Conservation (phyloP, 1,284 basidiomycete species). For the Tylopilus sp. region DNA sequence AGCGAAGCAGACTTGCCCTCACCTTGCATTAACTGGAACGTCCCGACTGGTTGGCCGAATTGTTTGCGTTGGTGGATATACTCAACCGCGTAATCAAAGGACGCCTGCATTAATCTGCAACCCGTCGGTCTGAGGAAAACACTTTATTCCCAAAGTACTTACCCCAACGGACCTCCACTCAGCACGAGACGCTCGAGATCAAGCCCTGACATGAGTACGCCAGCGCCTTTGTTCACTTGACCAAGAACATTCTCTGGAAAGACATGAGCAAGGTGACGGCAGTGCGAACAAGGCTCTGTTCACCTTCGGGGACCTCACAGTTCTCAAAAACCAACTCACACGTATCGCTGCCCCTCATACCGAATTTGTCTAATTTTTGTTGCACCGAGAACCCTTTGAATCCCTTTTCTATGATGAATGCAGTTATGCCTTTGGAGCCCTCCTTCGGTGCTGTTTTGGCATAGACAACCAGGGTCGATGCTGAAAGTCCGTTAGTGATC, state of each 20-base stretch:
- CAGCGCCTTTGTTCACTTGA: slow-evolving; percentile 70
- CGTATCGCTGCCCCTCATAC: slow-evolving; percentile 94
- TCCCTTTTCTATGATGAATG: slow-evolving; percentile 83
- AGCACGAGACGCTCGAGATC: slow-evolving; percentile 90
- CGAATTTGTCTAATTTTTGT: slow-evolving; percentile 91
- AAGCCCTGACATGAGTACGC: slow-evolving; percentile 90
- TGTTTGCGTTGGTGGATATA: slow-evolving; percentile 91
- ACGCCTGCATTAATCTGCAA: slow-evolving; percentile 86
- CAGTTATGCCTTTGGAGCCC: slow-evolving; percentile 85
- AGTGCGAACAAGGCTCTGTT: slow-evolving; percentile 10
- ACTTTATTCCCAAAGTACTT: slow-evolving; percentile 3
- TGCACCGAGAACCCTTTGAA: slow-evolving; percentile 85
- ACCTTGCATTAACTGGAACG: slow-evolving; percentile 96
- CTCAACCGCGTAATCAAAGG: slow-evolving; percentile 83
- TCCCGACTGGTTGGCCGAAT: slow-evolving; percentile 82
- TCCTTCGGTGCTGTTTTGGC: slow-evolving; percentile 80
- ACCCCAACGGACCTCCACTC: slow-evolving; percentile 74
- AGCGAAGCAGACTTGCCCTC: slow-evolving; percentile 12
- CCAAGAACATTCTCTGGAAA: slow-evolving; percentile 79
- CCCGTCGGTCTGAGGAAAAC: slow-evolving; percentile 8
- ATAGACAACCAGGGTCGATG: slow-evolving; percentile 89
- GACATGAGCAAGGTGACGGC: slow-evolving; percentile 1
- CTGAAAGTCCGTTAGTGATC: slow-evolving; percentile 93
- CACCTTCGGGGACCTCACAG: slow-evolving; percentile 81
- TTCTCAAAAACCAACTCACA: slow-evolving; percentile 92